These are phyloP conservation scores for Avena atlantica DNA, from an alignment of 176 grass and related monocot genomes.

Conservation along the genomic window DNA sequence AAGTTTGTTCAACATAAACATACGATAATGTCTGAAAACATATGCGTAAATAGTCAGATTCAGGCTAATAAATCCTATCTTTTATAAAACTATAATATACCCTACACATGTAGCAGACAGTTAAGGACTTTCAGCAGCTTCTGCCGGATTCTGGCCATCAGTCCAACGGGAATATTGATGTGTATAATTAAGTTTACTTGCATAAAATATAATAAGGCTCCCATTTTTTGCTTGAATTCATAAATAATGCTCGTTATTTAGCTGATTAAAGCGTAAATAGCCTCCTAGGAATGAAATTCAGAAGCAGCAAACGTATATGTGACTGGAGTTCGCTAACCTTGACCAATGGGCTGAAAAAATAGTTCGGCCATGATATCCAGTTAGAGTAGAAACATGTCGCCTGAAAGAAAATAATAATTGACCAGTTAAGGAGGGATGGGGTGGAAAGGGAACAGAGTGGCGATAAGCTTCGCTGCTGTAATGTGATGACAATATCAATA, in stretches of 20 bases:
- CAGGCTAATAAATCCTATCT: neutral
- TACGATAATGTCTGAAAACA: neutral
- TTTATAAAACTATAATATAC: neutral
- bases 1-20: neutral
- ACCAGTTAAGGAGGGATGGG: constrained; percentile 24
- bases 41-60: constrained; percentile 27
- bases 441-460: constrained; percentile 12
- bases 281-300: neutral
- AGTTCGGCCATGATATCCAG: constrained; percentile 82
- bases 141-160: neutral
- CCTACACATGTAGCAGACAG: constrained; percentile 15
- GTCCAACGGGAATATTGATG: constrained; percentile 5
- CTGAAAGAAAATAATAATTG: constrained; percentile 61
- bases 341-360: constrained; percentile 98
- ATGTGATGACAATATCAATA: constrained; percentile 1
- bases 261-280: constrained; percentile 29
- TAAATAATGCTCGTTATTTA: constrained; percentile 27
- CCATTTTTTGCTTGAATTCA: constrained; percentile 17
- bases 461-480: neutral
- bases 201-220: neutral
- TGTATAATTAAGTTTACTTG: neutral
- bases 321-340: constrained; percentile 51
- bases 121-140: neutral
- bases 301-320: neutral
- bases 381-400: constrained; percentile 80